phyloP scores from a whole-genome alignment of 257 asterid genomes.

The Knoxia roxburghii region DNA sequence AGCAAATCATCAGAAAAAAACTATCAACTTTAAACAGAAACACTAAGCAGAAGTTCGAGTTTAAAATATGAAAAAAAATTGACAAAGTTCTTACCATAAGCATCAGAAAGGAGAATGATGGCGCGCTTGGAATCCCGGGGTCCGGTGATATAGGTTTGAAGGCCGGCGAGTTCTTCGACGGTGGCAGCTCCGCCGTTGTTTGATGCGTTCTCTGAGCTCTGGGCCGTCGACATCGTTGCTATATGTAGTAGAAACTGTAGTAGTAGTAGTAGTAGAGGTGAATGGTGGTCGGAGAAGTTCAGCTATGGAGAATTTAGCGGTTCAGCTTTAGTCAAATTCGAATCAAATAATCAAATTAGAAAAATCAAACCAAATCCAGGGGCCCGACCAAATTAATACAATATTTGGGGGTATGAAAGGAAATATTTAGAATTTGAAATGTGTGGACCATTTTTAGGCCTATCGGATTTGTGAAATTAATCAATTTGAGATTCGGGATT shows the following conservation, averaged over 20 bases:
- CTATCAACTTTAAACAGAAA: background rate
- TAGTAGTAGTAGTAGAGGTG: too few relatives aligned
- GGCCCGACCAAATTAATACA: too few relatives aligned
- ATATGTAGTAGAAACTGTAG: background rate
- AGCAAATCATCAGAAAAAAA: constrained; percentile 1
- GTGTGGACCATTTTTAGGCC: too few relatives aligned
- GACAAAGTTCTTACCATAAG: constrained; percentile 37
- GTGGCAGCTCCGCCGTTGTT: constrained; percentile 31
- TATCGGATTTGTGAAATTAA: too few relatives aligned
- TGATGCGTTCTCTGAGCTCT: constrained; percentile 45
- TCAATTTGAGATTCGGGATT: too few relatives aligned
- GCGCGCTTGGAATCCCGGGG: constrained; percentile 44
- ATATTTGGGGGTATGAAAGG: too few relatives aligned
- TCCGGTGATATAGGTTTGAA: constrained; percentile 42
- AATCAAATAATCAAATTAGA: too few relatives aligned
- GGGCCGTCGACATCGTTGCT: constrained; percentile 39
- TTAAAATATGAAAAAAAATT: background rate
- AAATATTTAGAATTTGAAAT: too few relatives aligned
- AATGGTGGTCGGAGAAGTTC: too few relatives aligned
- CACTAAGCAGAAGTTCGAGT: background rate
- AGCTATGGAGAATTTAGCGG: too few relatives aligned
- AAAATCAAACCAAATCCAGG: too few relatives aligned
- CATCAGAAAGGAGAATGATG: constrained; percentile 49
- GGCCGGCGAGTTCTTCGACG: constrained; percentile 47
- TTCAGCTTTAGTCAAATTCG: too few relatives aligned